Percentiles rank a stretch among this genome's conserved stretches.
These are phyloP conservation scores for Calonectria pteridis DNA, from an alignment of 2,329 filamentous ascomycete genomes.

Conservation along the genomic window DNA sequence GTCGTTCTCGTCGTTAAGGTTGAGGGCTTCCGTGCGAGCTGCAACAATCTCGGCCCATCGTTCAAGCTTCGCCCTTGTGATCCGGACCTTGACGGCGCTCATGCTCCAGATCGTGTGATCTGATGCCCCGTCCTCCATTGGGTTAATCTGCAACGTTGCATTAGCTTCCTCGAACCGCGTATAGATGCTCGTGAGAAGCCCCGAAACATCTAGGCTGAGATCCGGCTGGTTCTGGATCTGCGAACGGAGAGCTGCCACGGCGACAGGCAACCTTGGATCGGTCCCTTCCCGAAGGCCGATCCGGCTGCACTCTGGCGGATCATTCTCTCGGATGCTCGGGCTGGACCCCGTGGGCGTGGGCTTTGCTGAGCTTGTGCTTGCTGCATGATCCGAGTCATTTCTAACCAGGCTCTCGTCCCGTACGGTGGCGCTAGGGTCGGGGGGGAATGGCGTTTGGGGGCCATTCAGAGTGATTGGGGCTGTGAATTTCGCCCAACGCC, in stretches of 20 bases:
- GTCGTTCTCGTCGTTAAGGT: constrained; percentile 32
- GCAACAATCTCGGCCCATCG: constrained; percentile 61
- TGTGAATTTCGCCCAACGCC: constrained; percentile 63
- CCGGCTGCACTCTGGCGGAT: constrained; percentile 29
- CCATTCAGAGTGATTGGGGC: constrained; percentile 50
- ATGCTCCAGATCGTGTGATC: constrained; percentile 63
- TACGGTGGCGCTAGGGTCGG: constrained; percentile 39
- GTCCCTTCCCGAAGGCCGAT: constrained; percentile 45
- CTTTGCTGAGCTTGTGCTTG: constrained; percentile 24
- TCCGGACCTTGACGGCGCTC: constrained; percentile 60
- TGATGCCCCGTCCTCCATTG: constrained; percentile 48
- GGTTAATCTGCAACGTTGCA: constrained; percentile 48
- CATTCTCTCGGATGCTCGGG: constrained; percentile 21
- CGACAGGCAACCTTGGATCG: constrained; percentile 55
- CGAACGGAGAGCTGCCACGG: constrained; percentile 55
- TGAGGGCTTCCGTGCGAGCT: constrained; percentile 47
- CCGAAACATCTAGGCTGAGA: constrained; percentile 58
- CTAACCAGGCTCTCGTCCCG: constrained; percentile 32
- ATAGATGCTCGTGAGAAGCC: constrained; percentile 56
- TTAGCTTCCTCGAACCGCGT: constrained; percentile 59
- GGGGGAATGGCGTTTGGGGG: constrained; percentile 41
- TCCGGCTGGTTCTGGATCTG: constrained; percentile 59
- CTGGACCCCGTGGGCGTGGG: constrained; percentile 23
- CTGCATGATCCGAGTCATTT: constrained; percentile 40
- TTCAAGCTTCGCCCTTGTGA: constrained; percentile 60